A percentile compares a stretch with the other conserved stretches of the same genome.
Evolutionary conservation across 2,329 filamentous ascomycete species (phyloP).

Genomic region (Herpotrichia juniperi): DNA sequence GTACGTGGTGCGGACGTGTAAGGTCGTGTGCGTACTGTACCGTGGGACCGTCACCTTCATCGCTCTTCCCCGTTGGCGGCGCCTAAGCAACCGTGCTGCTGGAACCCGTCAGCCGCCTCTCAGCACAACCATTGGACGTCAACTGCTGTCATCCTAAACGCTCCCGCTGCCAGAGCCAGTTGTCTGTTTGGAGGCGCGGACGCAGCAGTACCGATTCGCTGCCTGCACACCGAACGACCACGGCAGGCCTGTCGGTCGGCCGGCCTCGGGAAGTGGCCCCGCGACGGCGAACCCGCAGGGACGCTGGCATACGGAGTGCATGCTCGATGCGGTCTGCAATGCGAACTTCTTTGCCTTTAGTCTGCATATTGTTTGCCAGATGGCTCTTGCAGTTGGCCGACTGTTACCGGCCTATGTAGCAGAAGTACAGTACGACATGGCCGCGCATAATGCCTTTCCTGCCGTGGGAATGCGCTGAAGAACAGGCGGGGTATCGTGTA

Average conservation of each 20-base stretch:
- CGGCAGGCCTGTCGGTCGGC: conserved; percentile 11
- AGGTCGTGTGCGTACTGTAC: neutral
- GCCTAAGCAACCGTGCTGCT: conserved; percentile 10
- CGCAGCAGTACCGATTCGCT: conserved; percentile 2
- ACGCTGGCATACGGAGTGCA: neutral
- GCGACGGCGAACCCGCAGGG: no score
- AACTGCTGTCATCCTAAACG: conserved; percentile 17
- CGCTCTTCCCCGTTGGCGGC: neutral
- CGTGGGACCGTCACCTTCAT: neutral
- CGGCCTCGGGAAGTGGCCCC: neutral
- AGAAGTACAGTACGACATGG: no score
- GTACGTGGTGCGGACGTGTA: neutral
- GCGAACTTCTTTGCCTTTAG: no score
- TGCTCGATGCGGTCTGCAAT: neutral
- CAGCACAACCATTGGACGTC: conserved; percentile 19
- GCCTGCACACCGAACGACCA: neutral
- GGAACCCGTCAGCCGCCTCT: conserved; percentile 9
- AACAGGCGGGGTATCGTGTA: no score
- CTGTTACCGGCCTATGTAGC: no score
- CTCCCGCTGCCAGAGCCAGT: conserved; percentile 15
- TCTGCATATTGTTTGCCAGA: no score
- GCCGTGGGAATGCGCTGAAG: no score
- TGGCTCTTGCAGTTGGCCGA: no score
- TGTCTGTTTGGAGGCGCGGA: neutral
- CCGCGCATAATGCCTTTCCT: no score